Base-by-base conservation (phyloP, 169 alveolate species). In the Neospora caninum region DNA sequence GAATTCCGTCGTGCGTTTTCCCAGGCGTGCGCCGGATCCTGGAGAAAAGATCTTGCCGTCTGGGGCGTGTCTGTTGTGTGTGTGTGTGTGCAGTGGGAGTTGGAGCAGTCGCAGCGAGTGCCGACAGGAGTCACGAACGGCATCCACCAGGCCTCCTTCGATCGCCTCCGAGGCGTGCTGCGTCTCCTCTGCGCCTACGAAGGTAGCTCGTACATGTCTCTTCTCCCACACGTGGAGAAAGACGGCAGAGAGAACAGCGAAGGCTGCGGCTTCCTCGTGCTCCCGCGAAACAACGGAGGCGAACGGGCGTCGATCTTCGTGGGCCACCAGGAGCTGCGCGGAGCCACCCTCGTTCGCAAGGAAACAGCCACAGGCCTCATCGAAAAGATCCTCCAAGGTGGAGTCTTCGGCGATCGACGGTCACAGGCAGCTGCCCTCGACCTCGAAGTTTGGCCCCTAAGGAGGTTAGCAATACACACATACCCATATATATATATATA, bases 91-190 rank as follows among this genome's bases (percentile, higher is more conserved):
- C 89, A 82, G 89, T 29, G 54, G 53, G 89, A 82, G 67, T 67
- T 82, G n/a, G 69, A 41, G 69, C 89, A 42, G 64, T 82, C 89
- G 41, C 89, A 42, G 64, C 89, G 64, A 7, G 31, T 27, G 64
- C 89, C 89, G n/a, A 31, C 89, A 0, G 89, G 43, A 7, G 89
- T 82, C 18, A 41, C 67, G 69, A 82, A 82, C 67, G 67, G 89
- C 29, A 82, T 82, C 64, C 89, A 82, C 89, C 89, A 82, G 64
- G 89, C 89, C 0, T 82, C 67, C 67, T 82, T 82, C 67, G 89
- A 82, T 49, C 58, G 89, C 7, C 89, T 82, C 16, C 89, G 67
- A 16, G 25, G 64, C 22, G 54, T 82, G 53, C 89, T 82, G 69
- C 89, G 31, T 7, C 36, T 42, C 31, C 89, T 82, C 34, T 78